Evolutionary conservation across 2,329 filamentous ascomycete species (phyloP), one percentile per base, ranked within the genome.

Genomic region (Aspergillus sp.): DNA sequence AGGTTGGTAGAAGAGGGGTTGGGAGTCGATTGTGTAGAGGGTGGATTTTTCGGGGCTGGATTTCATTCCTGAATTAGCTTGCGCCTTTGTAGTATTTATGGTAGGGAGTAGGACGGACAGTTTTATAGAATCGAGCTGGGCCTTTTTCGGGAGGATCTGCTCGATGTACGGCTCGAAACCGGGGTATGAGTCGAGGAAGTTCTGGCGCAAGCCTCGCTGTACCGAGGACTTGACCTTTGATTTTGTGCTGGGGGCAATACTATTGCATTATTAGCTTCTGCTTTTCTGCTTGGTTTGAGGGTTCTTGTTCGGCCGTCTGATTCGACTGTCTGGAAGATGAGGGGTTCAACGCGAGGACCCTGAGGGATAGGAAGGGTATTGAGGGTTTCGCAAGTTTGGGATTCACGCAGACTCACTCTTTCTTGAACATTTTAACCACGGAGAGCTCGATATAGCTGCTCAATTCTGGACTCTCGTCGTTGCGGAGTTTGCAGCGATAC

Each of bases 171-270:
- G 87, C 57, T 83, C 82, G 45, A 97, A 85, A 45, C 88, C 81
- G 2, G 93, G 93, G 72, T 94, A 96, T 46, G 86, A 86, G 50
- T 88, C 79, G 55, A 93, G 76, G 57, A 97, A 81, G 63, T 88
- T 88, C 62, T 84, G 79, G 59, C 93, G 88, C 60, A 98, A 84
- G 55, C 77, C 81, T 63, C 93, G 88, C 75, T 96, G 90, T 48
- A 89, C 88, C 20, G 90, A 95, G 56, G 91, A 96, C 75, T 97
- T 98, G 71, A 97, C 88, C 78, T 97, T 97, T 60, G 90, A 89
- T 74, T 93, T 95, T 48, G 88, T 84, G 57, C 86, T 82, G 22
- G 85, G 74, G 61, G 83, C 75, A 67, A 95, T 83, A 57, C 87
- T 91, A 62, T 55, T 49, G 30, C 4, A 13, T 25, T 48, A 43